Conservation (phyloP, 371 early-diverging fungal genomes). For the Zopfochytrium polystomum region DNA sequence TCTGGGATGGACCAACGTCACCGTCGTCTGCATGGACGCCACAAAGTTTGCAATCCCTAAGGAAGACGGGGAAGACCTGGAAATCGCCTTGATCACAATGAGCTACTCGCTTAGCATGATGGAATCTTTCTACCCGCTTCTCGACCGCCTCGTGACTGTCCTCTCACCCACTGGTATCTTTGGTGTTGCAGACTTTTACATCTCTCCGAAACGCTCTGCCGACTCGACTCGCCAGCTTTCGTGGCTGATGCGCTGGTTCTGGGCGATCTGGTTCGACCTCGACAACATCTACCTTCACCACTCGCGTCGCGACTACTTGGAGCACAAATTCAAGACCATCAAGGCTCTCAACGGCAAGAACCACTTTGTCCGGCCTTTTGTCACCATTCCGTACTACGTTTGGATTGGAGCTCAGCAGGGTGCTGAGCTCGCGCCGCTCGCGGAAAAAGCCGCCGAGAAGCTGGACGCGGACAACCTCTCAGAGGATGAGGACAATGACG, state of each 20-base stretch:
- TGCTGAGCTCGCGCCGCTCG: constrained; percentile 22
- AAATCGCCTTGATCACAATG: constrained; percentile 73
- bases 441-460: constrained; percentile 15
- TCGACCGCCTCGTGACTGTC: constrained; percentile 64
- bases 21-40: constrained; percentile 78
- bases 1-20: constrained; percentile 76
- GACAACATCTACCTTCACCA: constrained; percentile 78
- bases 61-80: constrained; percentile 52
- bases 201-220: constrained; percentile 56
- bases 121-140: constrained; percentile 65
- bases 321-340: constrained; percentile 75
- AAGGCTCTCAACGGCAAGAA: constrained; percentile 72
- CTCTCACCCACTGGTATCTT: constrained; percentile 68
- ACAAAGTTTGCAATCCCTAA: constrained; percentile 62
- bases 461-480: constrained; percentile 21
- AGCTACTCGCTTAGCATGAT: constrained; percentile 90
- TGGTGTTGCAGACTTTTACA: constrained; percentile 78
- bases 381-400: constrained; percentile 83
- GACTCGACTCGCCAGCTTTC: constrained; percentile 58
- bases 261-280: constrained; percentile 60
- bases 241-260: constrained; percentile 79
- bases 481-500: constrained; percentile 20
- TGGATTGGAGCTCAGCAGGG: constrained; percentile 65
- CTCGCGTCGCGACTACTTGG: constrained; percentile 79
- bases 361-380: constrained; percentile 68